Base-by-base conservation (phyloP, 2,329 filamentous ascomycete genomes). In the Stagonosporopsis chrysanthemi region DNA sequence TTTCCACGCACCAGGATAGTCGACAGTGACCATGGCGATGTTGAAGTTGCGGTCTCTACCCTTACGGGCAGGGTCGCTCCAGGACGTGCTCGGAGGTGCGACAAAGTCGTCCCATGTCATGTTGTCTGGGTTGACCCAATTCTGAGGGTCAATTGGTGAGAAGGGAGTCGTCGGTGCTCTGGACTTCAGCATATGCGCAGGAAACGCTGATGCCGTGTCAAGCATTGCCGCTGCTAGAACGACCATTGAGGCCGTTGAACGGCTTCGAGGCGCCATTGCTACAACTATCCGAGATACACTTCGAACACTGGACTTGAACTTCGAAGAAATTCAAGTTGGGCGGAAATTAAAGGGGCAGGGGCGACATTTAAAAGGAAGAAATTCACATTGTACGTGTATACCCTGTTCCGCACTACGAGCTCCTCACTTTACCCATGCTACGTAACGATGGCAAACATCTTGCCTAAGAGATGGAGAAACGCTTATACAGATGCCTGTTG, bases 1-100 rank as follows among this genome's bases (percentile, higher is more conserved):
- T 12, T 6, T 7, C 6, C 9, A 22, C 55, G 12, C 39, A 54
- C 56, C 56, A 0, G 78, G 68, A 61, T 84, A 85, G 68, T 85
- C 83, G 31, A 85, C 77, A 1, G 79, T 75, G 24, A 85, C 79
- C 58, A 85, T 78, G 5, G 82, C 83, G 55, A 85, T 84, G 60
- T 84, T 83, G 75, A 84, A 85, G 72, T 85, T 84, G 17, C 82
- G 77, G 31, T 72, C 72, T 2, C 78, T 77, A 7, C 83, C 82
- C 54, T 75, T 80, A 31, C 69, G 73, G 0, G 68, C 65, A 2
- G 81, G 75, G 52, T 84, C 78, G 6, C 73, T 76, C 82, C 82
- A 85, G 17, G 75, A 77, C 0, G 80, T 83, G 1, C 77, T 79
- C 0, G 82, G 82, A 1, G 80, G 80, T 15, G 71, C 69, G 11